Evolutionary conservation across 2,329 filamentous ascomycete species (phyloP), one percentile per base, ranked within the genome.

Genomic region (Fusarium lyarnte): DNA sequence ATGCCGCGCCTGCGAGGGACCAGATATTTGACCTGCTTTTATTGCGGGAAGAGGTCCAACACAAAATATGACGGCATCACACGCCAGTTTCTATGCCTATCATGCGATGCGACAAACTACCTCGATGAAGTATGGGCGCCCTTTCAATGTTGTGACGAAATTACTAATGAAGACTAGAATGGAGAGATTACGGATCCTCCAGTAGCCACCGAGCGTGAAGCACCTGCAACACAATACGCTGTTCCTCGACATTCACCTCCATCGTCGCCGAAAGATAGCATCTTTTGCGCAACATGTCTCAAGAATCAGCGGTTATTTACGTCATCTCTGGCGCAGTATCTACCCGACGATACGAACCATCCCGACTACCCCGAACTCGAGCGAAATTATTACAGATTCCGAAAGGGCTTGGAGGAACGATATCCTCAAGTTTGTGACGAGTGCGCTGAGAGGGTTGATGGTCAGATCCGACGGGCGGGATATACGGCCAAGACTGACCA

Each of bases 151-250:
- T 8, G 21, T 21, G 13, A 21, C 19, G 29, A 16, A 35, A 7
- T 35, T 36, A 29, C 67, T 77, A 52, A 76, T 51, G 7, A 3
- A 17, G 14, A 66, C 6, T 77, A 96, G 93, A 90, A 94, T 80
- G 95, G 95, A 77, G 91, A 97, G 55, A 96, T 98, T 73, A 92
- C 93, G 62, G 95, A 99, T 81, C 94, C 95, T 31, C 94, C 94
- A 5, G 86, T 91, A 29, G 83, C 87, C 25, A 88, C 89, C 65
- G 65, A 83, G 76, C 72, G 81, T 68, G 80, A 84, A 76, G 79
- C 84, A 60, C 79, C 82, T 68, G 78, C 80, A 42, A 78, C 82
- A n/a, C 81, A 83, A 63, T 91, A 85, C 79, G 87, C 85, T 58
- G 83, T 85, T 58, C 77, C 84, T 51, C 82, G 83, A 70, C 74